phyloP scores from a whole-genome alignment of 768 basidiomycete species.

The Mycena rosella region DNA sequence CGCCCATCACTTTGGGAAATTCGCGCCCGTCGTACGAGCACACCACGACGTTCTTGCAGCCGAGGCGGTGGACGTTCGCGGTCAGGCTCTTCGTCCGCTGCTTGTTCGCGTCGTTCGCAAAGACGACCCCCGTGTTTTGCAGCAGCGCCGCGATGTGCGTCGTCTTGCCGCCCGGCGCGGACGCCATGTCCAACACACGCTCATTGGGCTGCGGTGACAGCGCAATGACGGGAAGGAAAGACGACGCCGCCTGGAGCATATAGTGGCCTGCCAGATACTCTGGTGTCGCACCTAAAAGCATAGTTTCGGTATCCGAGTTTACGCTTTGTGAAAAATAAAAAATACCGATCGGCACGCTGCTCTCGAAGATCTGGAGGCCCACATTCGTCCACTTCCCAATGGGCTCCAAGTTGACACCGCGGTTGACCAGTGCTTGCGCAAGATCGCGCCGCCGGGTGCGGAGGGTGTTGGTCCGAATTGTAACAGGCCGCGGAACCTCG shows the following conservation, averaged over 20 bases:
- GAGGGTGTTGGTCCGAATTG: slow-evolving; percentile 97
- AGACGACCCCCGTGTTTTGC: slow-evolving; percentile 97
- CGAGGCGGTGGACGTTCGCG: slow-evolving; percentile 95
- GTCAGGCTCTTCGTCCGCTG: slow-evolving; percentile 95
- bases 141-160: slow-evolving; percentile 97
- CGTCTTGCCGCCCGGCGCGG: slow-evolving; percentile 97
- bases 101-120: slow-evolving; percentile 98
- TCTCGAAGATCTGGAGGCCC: slow-evolving; percentile 98
- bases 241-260: slow-evolving; percentile 99
- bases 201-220: slow-evolving; percentile 93
- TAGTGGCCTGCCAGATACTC: slow-evolving; percentile 99
- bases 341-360: slow-evolving; percentile 90
- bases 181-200: slow-evolving; percentile 97
- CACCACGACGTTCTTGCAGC: slow-evolving; percentile 97
- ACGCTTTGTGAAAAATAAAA: background rate
- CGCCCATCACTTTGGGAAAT: slow-evolving; percentile 99
- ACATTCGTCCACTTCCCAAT: slow-evolving; percentile 99
- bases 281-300: slow-evolving; percentile 83
- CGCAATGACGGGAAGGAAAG: slow-evolving; percentile 98
- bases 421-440: slow-evolving; percentile 92
- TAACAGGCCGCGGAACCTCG: slow-evolving; percentile 95
- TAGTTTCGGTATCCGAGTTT: slow-evolving; percentile 3
- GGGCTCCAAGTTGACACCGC: slow-evolving; percentile 97
- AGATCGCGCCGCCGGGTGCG: slow-evolving; percentile 94
- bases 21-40: slow-evolving; percentile 98